Evolutionary conservation across 2,329 filamentous ascomycete genomes (phyloP), one percentile per base, ranked within the genome.

Genomic region (Beauveria brongniartii): DNA sequence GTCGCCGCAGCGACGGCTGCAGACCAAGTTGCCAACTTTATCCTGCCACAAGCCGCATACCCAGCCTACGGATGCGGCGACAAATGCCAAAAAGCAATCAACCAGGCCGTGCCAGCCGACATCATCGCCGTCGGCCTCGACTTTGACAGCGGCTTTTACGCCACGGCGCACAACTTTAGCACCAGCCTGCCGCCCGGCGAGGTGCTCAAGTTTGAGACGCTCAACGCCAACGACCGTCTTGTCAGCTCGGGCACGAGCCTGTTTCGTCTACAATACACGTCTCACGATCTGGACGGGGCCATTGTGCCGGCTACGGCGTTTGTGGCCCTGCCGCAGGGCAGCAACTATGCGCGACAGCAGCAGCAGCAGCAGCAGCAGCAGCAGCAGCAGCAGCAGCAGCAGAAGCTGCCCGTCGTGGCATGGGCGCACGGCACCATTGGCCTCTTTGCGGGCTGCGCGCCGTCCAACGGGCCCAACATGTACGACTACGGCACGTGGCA

Each of bases 191-290:
- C 51, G 43, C 63, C 63, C 8, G 63, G 65, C 41, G 58, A 64
- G 20, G 18, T 67, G 10, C 62, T 67, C 43, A 66, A 66, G 47
- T 28, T 67, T 24, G 37, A 62, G 50, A 48, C 62, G 12, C 30
- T 65, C 34, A 51, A 67, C 44, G 26, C 64, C 7, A 47, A 24
- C 20, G 8, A 43, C 2, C 47, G 61, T 18, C 26, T 52, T 14
- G 55, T 66, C 41, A 58, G 55, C 22, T 48, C 57, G 22, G 64
- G 64, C 48, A 63, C 62, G 1, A 60, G 61, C 9, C 50, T 62
- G n/a, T 66, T 58, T 26, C 61, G 61, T 24, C 48, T 67, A 12
- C 66, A 67, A 24, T 68, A 67, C 50, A 63, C 63, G 14, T 64
- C 65, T 2, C 26, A 57, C 24, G 64, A 64, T 55, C 46, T 65